A percentile compares a stretch with the other conserved stretches of the same genome.
phyloP scores from a whole-genome alignment of 2,329 filamentous ascomycete species.

The Cladosporium oxysporum region DNA sequence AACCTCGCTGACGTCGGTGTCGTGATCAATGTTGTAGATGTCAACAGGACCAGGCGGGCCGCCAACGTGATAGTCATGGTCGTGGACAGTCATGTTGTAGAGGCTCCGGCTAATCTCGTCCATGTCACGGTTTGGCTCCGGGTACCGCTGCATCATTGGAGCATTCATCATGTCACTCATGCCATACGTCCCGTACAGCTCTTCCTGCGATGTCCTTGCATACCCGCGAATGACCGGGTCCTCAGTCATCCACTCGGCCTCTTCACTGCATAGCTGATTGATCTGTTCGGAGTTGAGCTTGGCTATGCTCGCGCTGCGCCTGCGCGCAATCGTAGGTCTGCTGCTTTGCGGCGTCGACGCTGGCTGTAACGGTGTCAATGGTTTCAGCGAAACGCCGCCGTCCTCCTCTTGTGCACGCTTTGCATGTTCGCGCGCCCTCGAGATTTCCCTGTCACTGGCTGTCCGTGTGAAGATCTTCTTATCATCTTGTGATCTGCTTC shows the following conservation, averaged over 20 bases:
- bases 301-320: neutral
- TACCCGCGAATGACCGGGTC: conserved; percentile 23
- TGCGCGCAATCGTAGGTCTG: neutral
- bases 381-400: conserved; percentile 1
- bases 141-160: conserved; percentile 10
- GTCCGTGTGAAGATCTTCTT: neutral
- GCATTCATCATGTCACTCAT: conserved; percentile 1
- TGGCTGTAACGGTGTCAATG: conserved; percentile 8
- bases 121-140: conserved; percentile 8
- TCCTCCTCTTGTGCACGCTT: neutral
- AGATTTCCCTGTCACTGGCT: neutral
- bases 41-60: conserved; percentile 5
- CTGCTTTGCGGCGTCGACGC: neutral
- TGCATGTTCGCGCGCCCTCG: neutral
- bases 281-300: neutral
- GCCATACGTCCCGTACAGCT: conserved; percentile 5
- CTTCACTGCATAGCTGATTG: neutral
- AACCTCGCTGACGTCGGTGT: conserved; percentile 12
- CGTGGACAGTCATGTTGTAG: conserved; percentile 8
- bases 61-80: neutral
- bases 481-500: neutral
- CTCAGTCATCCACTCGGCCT: conserved; percentile 23
- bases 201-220: conserved; percentile 8
- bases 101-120: neutral
- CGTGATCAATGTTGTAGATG: conserved; percentile 1